Percentiles rank a stretch among this genome's conserved stretches.
Conservation (phyloP, 2,329 filamentous ascomycete species). For the Orbilia brochopaga region DNA sequence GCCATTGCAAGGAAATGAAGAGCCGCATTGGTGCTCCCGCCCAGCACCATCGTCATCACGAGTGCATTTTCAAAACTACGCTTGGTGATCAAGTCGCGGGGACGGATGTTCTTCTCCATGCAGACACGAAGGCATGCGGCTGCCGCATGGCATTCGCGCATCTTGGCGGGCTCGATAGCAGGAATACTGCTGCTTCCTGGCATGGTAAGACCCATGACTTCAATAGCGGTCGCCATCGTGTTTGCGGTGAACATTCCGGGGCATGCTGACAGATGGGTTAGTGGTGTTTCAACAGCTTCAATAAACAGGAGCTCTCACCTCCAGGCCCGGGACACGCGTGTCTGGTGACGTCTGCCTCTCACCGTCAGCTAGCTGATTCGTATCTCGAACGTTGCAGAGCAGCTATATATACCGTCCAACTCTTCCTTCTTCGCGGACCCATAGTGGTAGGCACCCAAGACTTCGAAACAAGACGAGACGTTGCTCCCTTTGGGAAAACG, state of each 20-base stretch:
- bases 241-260: slow-evolving; percentile 96
- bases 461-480: slow-evolving; percentile 87
- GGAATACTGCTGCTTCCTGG: slow-evolving; percentile 85
- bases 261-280: slow-evolving; percentile 64
- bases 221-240: slow-evolving; percentile 89
- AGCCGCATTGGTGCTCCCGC: slow-evolving; percentile 86
- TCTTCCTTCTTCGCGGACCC: slow-evolving; percentile 64
- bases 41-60: slow-evolving; percentile 88
- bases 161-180: slow-evolving; percentile 74
- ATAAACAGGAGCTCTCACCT: slow-evolving; percentile 6
- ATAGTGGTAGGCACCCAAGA: slow-evolving; percentile 80
- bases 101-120: slow-evolving; percentile 82
- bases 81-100: slow-evolving; percentile 79
- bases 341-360: slow-evolving; percentile 70
- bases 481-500: slow-evolving; percentile 77
- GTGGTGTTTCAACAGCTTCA: neutral
- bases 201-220: slow-evolving; percentile 82
- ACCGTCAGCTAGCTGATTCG: slow-evolving; percentile 65
- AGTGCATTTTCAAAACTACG: slow-evolving; percentile 85
- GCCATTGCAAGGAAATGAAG: slow-evolving; percentile 91
- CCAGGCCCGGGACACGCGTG: slow-evolving; percentile 79
- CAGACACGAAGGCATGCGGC: slow-evolving; percentile 78
- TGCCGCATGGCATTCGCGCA: slow-evolving; percentile 81
- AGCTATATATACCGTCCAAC: slow-evolving; percentile 46
- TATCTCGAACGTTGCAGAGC: slow-evolving; percentile 64